Percentiles rank a stretch among this genome's conserved stretches.
Evolutionary conservation across 176 grass and related monocot species (phyloP).

Genomic region (Paspalum notatum): DNA sequence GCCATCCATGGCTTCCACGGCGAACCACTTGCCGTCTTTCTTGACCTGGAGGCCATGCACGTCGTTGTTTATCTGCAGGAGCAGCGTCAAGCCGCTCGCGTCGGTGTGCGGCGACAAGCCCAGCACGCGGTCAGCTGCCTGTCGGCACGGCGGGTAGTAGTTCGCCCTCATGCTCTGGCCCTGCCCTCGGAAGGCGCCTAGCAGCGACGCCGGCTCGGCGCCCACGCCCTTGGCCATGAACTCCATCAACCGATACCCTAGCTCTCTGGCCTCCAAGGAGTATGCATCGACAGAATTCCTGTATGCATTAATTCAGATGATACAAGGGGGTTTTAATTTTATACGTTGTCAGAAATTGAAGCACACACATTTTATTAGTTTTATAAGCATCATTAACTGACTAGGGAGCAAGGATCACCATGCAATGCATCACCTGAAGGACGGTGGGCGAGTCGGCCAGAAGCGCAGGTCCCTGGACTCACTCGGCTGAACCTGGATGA

Average conservation of each 20-base stretch:
- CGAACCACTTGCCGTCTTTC: slow-evolving; percentile 40
- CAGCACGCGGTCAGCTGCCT: slow-evolving; percentile 31
- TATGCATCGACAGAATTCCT: neutral
- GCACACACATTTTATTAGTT: too few relatives aligned
- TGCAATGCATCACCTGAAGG: too few relatives aligned
- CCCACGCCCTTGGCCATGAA: slow-evolving; percentile 48
- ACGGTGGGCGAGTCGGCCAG: neutral
- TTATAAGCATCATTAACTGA: too few relatives aligned
- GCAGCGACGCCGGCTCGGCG: slow-evolving; percentile 30
- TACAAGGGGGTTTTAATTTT: too few relatives aligned
- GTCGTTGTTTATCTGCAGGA: slow-evolving; percentile 35
- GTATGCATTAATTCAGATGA: too few relatives aligned
- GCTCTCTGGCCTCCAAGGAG: neutral
- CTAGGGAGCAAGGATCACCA: too few relatives aligned
- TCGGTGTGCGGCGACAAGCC: slow-evolving; percentile 61
- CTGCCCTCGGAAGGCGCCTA: slow-evolving; percentile 4
- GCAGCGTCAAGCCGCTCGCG: slow-evolving; percentile 27
- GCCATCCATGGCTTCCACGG: slow-evolving; percentile 29
- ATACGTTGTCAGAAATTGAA: too few relatives aligned
- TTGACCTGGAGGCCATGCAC: slow-evolving; percentile 51
- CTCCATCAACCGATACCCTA: slow-evolving; percentile 30
- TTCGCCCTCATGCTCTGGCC: slow-evolving; percentile 46
- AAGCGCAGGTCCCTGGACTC: neutral
- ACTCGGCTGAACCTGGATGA: neutral
- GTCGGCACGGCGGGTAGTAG: slow-evolving; percentile 62